Evolutionary conservation across 257 asterid species (phyloP), one percentile per base, ranked within the genome.

Genomic region (Gentiana dahurica): DNA sequence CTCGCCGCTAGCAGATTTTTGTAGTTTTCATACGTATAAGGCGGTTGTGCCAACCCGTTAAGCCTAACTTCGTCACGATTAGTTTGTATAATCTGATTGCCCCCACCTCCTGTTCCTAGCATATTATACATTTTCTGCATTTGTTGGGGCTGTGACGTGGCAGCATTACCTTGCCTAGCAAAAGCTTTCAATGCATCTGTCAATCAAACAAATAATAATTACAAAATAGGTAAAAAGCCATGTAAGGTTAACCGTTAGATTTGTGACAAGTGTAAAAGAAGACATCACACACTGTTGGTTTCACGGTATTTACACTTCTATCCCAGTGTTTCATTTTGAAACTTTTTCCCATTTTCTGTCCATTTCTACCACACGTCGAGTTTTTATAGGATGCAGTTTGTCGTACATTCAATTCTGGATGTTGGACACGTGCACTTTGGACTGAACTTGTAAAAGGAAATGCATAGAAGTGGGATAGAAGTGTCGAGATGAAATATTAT

Each of bases 171-270:
- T 15, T 77, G 74, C 38, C 87, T 86, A 1, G 95, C 91, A 55
- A 72, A 77, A 61, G 33, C 81, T 64, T 86, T 85, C 79, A 92
- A 79, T 56, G 91, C 90, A 79, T 92, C 99, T 88, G 86, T 76
- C 76, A 69, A 63, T 55, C 9, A 24, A 24, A 24, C 24, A 24
- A 24, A 24, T 24, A 24, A 24, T 24, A 24, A 24, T 24, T 24
- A 24, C 24, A 24, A 0, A 24, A 24, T 24, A 24, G 24, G 24
- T 24, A 24, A 24, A 24, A 24, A 24, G 24, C 15, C 34, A 54
- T 2, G 34, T 15, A 37, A 12, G 5, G 32, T 13, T 48, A 59
- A 48, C 24, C 24, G 24, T 24, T 59, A 8, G 7, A 50, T 11
- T 24, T 53, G 48, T 2, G 3, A 46, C 50, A 3, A 53, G 12